Evolutionary conservation across 2,329 filamentous ascomycete species (phyloP), one percentile per base, ranked within the genome.

Genomic region (Phialophora expanda): DNA sequence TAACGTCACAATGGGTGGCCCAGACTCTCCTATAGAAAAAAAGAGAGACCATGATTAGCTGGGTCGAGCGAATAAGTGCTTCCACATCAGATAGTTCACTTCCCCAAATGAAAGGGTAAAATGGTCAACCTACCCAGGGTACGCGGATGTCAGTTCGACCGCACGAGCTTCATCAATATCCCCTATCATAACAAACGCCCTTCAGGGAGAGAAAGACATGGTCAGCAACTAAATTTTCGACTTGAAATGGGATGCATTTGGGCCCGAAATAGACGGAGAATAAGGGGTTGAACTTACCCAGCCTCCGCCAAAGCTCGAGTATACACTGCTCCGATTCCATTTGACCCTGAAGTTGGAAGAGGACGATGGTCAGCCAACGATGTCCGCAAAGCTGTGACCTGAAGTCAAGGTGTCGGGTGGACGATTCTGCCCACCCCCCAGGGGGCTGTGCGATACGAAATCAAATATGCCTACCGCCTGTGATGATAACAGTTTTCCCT

Each of bases 131-230:
- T 44, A 44, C 38, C 38, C 38, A 44, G 38, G 38, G 38, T 44
- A 44, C 20, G 14, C 38, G 14, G 38, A 44, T 6, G 38, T n/a
- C 17, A 44, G 38, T 44, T 44, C 17, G 8, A 17, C 38, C 38
- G 38, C 38, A 44, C 38, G 38, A n/a, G 38, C 38, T n/a, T 44
- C 38, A n/a, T 44, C 38, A 44, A 44, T 44, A 44, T 44, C 38
- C 38, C 38, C 38, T 44, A 44, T 44, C 38, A 44, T 44, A n/a
- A 44, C 38, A 17, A 7, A 44, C 17, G 38, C 38, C 8, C 38
- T 44, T 7, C 7, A 44, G 20, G 20, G 38, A n/a, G 17, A 44
- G 6, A 44, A 44, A n/a, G 38, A 3, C 6, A n/a, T 20, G 38
- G 38, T 44, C 38, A 44, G 38, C 6, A 44, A 20, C 38, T 5